phyloP scores from a whole-genome alignment of 2,329 filamentous ascomycete species.

The Thermothelomyces thermophilus region DNA sequence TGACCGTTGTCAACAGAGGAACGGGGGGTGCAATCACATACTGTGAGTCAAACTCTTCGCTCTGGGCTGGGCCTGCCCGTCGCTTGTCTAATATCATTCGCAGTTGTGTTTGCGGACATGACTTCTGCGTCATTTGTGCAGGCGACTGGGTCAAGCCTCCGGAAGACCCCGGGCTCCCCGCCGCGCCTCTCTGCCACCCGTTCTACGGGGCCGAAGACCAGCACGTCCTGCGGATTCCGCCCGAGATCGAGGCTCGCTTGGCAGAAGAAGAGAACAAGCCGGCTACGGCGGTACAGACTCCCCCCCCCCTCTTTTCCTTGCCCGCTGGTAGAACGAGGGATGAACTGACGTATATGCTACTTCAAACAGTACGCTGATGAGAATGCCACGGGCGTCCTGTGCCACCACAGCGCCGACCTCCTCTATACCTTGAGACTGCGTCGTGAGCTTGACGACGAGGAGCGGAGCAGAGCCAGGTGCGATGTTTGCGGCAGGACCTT shows the following conservation, averaged over 20 bases:
- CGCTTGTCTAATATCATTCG: not conserved
- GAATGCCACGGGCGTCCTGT: not conserved
- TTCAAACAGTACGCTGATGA: not conserved
- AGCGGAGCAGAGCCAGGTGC: not conserved
- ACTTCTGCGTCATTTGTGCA: constrained; percentile 12
- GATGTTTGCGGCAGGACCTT: constrained; percentile 1
- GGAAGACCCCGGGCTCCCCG: not conserved
- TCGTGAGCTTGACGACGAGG: not conserved
- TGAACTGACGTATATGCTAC: not conserved
- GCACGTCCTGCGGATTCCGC: constrained; percentile 3
- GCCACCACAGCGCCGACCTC: not conserved
- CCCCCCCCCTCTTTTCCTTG: too few species aligned
- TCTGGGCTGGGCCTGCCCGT: too few species aligned
- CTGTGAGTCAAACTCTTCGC: not conserved
- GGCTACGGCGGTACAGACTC: not conserved
- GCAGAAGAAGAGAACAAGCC: not conserved
- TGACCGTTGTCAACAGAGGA: not conserved
- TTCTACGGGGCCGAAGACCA: not conserved
- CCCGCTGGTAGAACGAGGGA: too few species aligned
- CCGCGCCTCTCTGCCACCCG: not conserved
- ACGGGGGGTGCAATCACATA: constrained; percentile 8
- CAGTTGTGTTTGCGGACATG: constrained; percentile 9
- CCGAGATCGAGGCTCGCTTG: not conserved
- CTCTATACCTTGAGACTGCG: not conserved
- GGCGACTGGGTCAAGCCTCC: not conserved